Conservation (phyloP, 2,329 filamentous ascomycete genomes). For the Lasiodiplodia theobromae region DNA sequence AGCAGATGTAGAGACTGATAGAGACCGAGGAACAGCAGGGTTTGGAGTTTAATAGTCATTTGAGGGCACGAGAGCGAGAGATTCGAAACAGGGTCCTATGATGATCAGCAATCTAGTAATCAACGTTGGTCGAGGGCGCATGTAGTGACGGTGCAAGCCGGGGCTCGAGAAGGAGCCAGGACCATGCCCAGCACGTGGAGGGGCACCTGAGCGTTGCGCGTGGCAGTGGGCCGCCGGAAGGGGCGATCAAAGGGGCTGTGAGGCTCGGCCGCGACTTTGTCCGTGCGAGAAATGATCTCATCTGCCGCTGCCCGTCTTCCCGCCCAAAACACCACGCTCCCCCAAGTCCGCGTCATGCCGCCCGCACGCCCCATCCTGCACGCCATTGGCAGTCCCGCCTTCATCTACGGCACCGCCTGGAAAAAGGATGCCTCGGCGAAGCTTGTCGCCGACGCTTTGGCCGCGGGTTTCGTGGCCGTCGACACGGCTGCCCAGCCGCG, state of each 20-base stretch:
- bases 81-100: conserved; percentile 26
- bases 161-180: conserved; percentile 11
- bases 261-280: neutral
- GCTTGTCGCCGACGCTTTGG: conserved; percentile 73
- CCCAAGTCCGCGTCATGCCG: neutral
- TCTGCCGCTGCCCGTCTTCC: neutral
- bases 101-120: conserved; percentile 23
- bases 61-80: conserved; percentile 21
- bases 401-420: conserved; percentile 86
- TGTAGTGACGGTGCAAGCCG: conserved; percentile 6
- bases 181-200: conserved; percentile 15
- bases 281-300: conserved; percentile 23
- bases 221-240: neutral
- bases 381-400: conserved; percentile 43
- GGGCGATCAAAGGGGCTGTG: neutral
- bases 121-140: conserved; percentile 4
- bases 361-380: conserved; percentile 13
- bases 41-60: conserved; percentile 14
- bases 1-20: neutral
- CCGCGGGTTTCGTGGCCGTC: conserved; percentile 73
- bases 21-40: conserved; percentile 2
- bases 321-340: neutral
- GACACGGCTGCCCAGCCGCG: conserved; percentile 82
- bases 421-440: conserved; percentile 73
- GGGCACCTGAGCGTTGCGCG: conserved; percentile 11